Percentiles rank a stretch among this genome's conserved stretches.
Evolutionary conservation across 495 filamentous ascomycete genomes (phyloP).

Genomic region (Neurospora sp.): DNA sequence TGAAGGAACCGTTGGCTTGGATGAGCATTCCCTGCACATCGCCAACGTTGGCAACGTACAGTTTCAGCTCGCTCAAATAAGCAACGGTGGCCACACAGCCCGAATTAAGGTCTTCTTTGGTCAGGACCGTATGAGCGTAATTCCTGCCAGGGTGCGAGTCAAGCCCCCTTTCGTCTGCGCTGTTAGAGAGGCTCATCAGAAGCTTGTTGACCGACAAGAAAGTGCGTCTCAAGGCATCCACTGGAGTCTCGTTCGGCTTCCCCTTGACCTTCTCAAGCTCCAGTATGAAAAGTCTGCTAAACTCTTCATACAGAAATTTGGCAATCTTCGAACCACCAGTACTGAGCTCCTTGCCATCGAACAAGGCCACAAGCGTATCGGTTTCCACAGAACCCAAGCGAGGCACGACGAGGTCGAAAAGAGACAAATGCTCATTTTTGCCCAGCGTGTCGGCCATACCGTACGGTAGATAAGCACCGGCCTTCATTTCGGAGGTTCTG

Average conservation of each 20-base stretch:
- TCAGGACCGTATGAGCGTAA: slow-evolving; percentile 44
- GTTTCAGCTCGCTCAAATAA: slow-evolving; percentile 77
- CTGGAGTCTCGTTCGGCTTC: slow-evolving; percentile 53
- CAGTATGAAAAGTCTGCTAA: slow-evolving; percentile 68
- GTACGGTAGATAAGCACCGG: slow-evolving; percentile 70
- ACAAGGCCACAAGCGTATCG: slow-evolving; percentile 85
- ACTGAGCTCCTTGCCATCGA: slow-evolving; percentile 80
- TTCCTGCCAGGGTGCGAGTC: slow-evolving; percentile 42
- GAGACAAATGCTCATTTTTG: slow-evolving; percentile 85
- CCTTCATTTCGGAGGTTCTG: slow-evolving; percentile 84
- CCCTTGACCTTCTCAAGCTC: slow-evolving; percentile 64
- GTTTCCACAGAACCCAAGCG: slow-evolving; percentile 84
- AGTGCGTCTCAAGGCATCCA: slow-evolving; percentile 73
- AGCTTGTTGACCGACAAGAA: slow-evolving; percentile 92
- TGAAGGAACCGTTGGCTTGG: slow-evolving; percentile 69
- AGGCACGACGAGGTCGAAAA: slow-evolving; percentile 95
- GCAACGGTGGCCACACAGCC: slow-evolving; percentile 88
- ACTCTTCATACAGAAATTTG: slow-evolving; percentile 92
- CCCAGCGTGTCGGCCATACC: slow-evolving; percentile 98
- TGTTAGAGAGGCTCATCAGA: slow-evolving; percentile 75
- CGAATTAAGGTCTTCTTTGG: slow-evolving; percentile 75
- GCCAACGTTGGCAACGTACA: slow-evolving; percentile 91
- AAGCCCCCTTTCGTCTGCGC: slow-evolving; percentile 58
- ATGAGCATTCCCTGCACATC: slow-evolving; percentile 93
- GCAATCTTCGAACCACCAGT: slow-evolving; percentile 88